These are phyloP conservation scores for Paecilomyces fulvus DNA, from an alignment of 2,329 filamentous ascomycete genomes.

Conservation along the genomic window DNA sequence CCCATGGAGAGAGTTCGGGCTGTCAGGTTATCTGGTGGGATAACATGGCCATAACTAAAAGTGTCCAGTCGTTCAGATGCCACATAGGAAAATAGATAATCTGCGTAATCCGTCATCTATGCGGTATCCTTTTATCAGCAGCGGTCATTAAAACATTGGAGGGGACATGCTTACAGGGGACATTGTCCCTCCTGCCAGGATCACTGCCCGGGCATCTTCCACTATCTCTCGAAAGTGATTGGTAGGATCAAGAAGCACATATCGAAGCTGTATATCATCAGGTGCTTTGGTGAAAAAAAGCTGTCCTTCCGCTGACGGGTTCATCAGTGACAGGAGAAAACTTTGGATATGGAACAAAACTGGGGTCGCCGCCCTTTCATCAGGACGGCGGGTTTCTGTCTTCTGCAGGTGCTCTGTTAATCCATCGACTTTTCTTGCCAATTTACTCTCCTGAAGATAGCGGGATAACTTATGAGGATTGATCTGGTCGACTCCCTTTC, in stretches of 20 bases:
- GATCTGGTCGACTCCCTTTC: slow-evolving; percentile 88
- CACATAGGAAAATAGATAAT: slow-evolving; percentile 76
- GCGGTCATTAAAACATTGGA: slow-evolving; percentile 4
- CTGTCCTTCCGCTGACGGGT: slow-evolving; percentile 62
- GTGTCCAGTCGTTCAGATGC: slow-evolving; percentile 58
- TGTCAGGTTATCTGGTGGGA: slow-evolving; percentile 70
- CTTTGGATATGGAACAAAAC: slow-evolving; percentile 55
- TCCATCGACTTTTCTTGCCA: slow-evolving; percentile 89
- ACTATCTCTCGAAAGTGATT: slow-evolving; percentile 86
- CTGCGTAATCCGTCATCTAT: slow-evolving; percentile 74
- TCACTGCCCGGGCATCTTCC: slow-evolving; percentile 72
- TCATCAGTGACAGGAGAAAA: slow-evolving; percentile 75
- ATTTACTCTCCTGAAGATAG: slow-evolving; percentile 84
- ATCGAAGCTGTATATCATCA: slow-evolving; percentile 57
- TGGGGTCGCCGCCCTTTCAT: slow-evolving; percentile 35
- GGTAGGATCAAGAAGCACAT: slow-evolving; percentile 83
- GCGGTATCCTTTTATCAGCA: slow-evolving; percentile 5
- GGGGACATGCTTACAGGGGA: slow-evolving; percentile 53
- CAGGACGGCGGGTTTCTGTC: slow-evolving; percentile 28
- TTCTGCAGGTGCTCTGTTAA: slow-evolving; percentile 61
- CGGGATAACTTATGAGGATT: slow-evolving; percentile 81
- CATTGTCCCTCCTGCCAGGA: slow-evolving; percentile 94
- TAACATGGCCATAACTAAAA: slow-evolving; percentile 89
- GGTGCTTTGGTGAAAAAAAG: slow-evolving; percentile 48
- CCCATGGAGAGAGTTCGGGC: slow-evolving; percentile 60